Conservation (phyloP, 2,329 filamentous ascomycete genomes). For the Pyrenophora tritici-repentis region DNA sequence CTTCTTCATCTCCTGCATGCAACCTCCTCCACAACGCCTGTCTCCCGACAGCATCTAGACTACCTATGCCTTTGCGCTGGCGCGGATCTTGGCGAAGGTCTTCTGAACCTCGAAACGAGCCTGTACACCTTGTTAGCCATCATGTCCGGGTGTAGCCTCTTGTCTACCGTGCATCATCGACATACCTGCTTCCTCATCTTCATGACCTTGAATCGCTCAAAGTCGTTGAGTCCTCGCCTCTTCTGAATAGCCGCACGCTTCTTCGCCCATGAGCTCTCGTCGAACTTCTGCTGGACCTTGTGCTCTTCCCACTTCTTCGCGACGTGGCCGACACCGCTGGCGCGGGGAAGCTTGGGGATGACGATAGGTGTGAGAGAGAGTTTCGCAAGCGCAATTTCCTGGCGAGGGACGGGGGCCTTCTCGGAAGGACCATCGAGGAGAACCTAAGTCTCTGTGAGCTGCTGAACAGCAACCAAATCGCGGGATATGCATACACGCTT, state of each 20-base stretch:
- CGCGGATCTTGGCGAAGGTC: slow-evolving; percentile 82
- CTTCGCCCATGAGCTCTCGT: slow-evolving; percentile 91
- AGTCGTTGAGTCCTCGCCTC: slow-evolving; percentile 92
- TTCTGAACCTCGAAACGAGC: slow-evolving; percentile 96
- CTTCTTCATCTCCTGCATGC: slow-evolving; percentile 41
- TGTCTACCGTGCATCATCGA: slow-evolving; percentile 23
- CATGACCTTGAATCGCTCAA: slow-evolving; percentile 99
- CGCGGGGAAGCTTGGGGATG: slow-evolving; percentile 84
- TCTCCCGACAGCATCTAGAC: slow-evolving; percentile 36
- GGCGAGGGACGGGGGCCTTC: slow-evolving; percentile 81
- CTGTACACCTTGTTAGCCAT: slow-evolving; percentile 48
- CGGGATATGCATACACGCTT: slow-evolving; percentile 83
- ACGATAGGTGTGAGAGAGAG: slow-evolving; percentile 88
- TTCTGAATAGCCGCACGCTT: slow-evolving; percentile 83
- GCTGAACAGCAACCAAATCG: slow-evolving; percentile 25
- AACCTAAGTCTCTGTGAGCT: slow-evolving; percentile 64
- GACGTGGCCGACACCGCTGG: slow-evolving; percentile 78
- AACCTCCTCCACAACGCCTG: slow-evolving; percentile 36
- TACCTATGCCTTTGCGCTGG: slow-evolving; percentile 48
- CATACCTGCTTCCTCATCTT: slow-evolving; percentile 97
- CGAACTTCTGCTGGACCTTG: slow-evolving; percentile 92
- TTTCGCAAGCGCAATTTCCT: slow-evolving; percentile 79
- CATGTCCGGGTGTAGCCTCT: slow-evolving; percentile 4
- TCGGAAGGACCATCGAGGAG: slow-evolving; percentile 93
- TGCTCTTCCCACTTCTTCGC: slow-evolving; percentile 89